Percentiles rank a stretch among this genome's conserved stretches.
Conservation (phyloP, 805 yeast species). For the Starmerella apicola region DNA sequence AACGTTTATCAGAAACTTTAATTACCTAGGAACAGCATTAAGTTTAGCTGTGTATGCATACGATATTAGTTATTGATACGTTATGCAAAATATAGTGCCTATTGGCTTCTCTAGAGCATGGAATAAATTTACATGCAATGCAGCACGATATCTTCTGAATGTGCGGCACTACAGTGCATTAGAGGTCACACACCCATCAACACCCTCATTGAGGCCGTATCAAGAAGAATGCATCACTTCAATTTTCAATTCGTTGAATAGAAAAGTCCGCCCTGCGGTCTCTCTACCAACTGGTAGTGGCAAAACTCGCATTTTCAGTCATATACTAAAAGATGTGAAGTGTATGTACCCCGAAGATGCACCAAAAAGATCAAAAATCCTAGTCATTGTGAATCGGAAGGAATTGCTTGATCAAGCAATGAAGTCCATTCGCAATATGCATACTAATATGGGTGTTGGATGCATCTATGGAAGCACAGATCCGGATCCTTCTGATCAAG, state of each 20-base stretch:
- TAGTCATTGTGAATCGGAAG: conserved; percentile 68
- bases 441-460: conserved; percentile 43
- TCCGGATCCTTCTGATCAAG: conserved; percentile 36
- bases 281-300: conserved; percentile 93
- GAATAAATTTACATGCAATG: too few relatives aligned
- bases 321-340: conserved; percentile 24
- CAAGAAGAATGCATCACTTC: conserved; percentile 57
- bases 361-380: conserved; percentile 28
- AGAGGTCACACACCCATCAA: too few relatives aligned
- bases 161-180: not conserved
- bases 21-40: too few relatives aligned
- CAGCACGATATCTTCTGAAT: too few relatives aligned
- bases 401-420: conserved; percentile 69
- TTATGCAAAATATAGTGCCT: too few relatives aligned
- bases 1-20: too few relatives aligned
- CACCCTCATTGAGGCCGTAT: conserved; percentile 34
- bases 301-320: conserved; percentile 61
- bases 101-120: too few relatives aligned
- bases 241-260: conserved; percentile 40
- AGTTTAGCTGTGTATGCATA: too few relatives aligned
- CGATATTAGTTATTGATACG: too few relatives aligned
- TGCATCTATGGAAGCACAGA: conserved; percentile 55
- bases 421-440: conserved; percentile 32
- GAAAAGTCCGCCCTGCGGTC: conserved; percentile 54
- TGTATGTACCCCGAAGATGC: conserved; percentile 22